Evolutionary conservation across 129 eudicot species (phyloP).

Genomic region (Chrysanthemum makinoi): DNA sequence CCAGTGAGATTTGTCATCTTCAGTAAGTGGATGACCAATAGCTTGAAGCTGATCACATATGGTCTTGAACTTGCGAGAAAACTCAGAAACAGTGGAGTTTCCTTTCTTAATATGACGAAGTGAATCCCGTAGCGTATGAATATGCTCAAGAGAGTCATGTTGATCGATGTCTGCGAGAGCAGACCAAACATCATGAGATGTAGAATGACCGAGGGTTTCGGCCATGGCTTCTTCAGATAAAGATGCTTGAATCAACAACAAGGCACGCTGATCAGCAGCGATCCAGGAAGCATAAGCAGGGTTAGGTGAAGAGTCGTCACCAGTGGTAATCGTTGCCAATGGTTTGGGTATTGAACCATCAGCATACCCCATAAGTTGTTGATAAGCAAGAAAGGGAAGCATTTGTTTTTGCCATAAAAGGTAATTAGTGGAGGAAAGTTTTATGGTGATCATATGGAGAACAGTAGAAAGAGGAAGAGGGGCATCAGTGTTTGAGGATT

Average conservation of each 20-base stretch:
- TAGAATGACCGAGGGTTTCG: background rate
- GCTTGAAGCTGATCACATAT: slow-evolving; percentile 21
- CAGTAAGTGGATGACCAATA: slow-evolving; percentile 3
- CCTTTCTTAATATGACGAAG: background rate
- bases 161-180: background rate
- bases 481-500: background rate
- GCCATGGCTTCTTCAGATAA: background rate
- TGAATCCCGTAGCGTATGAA: background rate
- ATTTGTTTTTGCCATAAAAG: background rate
- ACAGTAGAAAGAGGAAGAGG: background rate
- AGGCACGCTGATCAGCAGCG: background rate
- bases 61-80: background rate
- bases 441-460: background rate
- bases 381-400: background rate
- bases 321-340: background rate
- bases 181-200: background rate
- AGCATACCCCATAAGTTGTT: too few relatives aligned
- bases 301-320: slow-evolving; percentile 29
- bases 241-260: background rate
- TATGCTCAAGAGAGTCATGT: background rate
- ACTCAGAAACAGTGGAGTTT: background rate
- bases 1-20: slow-evolving; percentile 6
- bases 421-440: background rate
- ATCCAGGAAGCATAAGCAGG: background rate
- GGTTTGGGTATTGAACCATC: too few relatives aligned